Percentiles rank a stretch among this genome's conserved stretches.
Conservation (phyloP, 2,329 filamentous ascomycete genomes). For the Beauveria caledonica region DNA sequence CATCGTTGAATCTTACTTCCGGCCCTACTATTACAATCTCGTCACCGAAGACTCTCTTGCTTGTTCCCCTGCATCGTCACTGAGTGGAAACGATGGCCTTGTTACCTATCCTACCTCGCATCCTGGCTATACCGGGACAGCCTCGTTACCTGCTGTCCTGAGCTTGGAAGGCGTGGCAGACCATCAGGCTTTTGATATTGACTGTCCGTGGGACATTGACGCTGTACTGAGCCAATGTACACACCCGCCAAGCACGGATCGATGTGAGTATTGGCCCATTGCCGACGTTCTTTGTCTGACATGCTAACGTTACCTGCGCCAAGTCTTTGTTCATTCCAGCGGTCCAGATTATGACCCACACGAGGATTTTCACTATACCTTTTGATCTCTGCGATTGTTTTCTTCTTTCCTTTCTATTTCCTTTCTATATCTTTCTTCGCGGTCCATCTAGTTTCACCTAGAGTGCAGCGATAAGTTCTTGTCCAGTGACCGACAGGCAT, state of each 20-base stretch:
- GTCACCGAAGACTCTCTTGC: neutral
- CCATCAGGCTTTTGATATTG: slow-evolving; percentile 17
- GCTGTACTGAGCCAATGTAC: slow-evolving; percentile 15
- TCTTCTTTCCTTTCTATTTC: neutral
- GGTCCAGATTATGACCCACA: neutral
- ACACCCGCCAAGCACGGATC: neutral
- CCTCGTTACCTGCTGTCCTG: slow-evolving; percentile 11
- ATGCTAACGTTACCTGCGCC: neutral
- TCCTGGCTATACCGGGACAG: slow-evolving; percentile 11
- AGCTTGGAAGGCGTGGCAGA: slow-evolving; percentile 15
- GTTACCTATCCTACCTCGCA: neutral
- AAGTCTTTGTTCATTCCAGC: neutral
- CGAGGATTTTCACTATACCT: slow-evolving; percentile 7
- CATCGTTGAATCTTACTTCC: neutral
- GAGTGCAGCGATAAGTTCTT: neutral
- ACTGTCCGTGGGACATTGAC: slow-evolving; percentile 18
- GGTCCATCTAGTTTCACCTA: neutral
- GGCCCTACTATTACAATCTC: neutral
- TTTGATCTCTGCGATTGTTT: neutral
- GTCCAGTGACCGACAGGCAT: neutral
- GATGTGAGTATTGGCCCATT: neutral
- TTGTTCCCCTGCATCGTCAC: neutral
- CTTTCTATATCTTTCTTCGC: neutral
- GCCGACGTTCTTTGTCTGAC: neutral
- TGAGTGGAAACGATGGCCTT: neutral